Conservation (phyloP, 2,329 filamentous ascomycete species). For the Exophiala aquamarina region DNA sequence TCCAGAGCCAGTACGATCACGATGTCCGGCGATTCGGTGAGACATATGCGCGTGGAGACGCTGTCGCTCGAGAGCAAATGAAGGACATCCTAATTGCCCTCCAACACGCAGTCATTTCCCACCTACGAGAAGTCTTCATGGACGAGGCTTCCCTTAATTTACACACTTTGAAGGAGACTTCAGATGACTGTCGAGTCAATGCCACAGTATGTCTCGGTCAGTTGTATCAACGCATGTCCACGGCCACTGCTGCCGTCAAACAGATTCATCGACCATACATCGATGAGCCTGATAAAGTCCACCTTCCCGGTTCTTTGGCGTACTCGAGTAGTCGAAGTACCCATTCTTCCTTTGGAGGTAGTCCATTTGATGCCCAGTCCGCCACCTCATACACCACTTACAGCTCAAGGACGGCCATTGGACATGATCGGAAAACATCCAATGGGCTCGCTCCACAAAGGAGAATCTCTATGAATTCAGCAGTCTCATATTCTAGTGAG, state of each 20-base stretch:
- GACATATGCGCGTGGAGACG: constrained; percentile 37
- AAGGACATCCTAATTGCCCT: constrained; percentile 39
- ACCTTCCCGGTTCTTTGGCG: constrained; percentile 8
- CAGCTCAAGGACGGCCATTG: constrained; percentile 16
- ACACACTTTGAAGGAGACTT: constrained; percentile 33
- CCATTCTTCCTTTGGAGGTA: constrained; percentile 16
- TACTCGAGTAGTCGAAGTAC: constrained; percentile 24
- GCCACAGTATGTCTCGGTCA: constrained; percentile 35
- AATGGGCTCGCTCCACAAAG: constrained; percentile 12
- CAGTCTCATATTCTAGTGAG: constrained; percentile 17
- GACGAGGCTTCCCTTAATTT: constrained; percentile 34
- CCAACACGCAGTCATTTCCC: constrained; percentile 36
- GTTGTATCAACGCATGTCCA: constrained; percentile 34
- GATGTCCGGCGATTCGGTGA: constrained; percentile 35
- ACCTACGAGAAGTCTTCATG: constrained; percentile 33
- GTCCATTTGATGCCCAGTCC: constrained; percentile 15
- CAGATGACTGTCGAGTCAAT: constrained; percentile 35
- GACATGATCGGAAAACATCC: constrained; percentile 12
- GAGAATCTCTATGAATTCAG: constrained; percentile 24
- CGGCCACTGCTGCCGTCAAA: constrained; percentile 21
- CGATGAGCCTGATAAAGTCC: constrained; percentile 9
- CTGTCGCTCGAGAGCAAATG: constrained; percentile 36
- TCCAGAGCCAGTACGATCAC: constrained; percentile 36
- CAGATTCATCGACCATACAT: constrained; percentile 15
- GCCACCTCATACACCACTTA: constrained; percentile 18